Percentiles rank a stretch among this genome's conserved stretches.
These are phyloP conservation scores for Penicillium sp. DNA, from an alignment of 2,329 filamentous ascomycete genomes.

Conservation along the genomic window DNA sequence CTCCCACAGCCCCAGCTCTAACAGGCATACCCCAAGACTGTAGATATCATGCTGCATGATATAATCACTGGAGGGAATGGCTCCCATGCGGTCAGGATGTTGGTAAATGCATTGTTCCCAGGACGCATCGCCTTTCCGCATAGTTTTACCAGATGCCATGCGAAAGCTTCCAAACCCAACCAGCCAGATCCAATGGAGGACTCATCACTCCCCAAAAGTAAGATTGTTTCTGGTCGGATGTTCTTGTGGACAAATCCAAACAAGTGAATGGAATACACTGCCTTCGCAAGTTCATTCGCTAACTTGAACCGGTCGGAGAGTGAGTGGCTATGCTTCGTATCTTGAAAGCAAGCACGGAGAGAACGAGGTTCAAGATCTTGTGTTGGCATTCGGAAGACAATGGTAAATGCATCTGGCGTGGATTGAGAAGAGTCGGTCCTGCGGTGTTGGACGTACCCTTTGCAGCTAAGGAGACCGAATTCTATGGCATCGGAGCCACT, in stretches of 20 bases:
- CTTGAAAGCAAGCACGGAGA: not conserved
- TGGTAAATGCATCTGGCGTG: not conserved
- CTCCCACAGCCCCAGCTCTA: slow-evolving; percentile 43
- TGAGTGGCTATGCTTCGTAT: not conserved
- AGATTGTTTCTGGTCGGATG: slow-evolving; percentile 28
- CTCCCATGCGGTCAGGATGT: slow-evolving; percentile 43
- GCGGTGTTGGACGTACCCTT: not conserved
- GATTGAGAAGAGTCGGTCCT: not conserved
- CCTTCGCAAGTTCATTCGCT: not conserved
- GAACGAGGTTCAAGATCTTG: not conserved
- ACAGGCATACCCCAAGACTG: slow-evolving; percentile 44
- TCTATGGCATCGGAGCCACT: not conserved
- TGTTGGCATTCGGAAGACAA: not conserved
- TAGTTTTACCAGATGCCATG: slow-evolving; percentile 20
- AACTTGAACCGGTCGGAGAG: not conserved
- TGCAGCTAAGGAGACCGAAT: not conserved
- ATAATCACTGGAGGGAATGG: slow-evolving; percentile 30
- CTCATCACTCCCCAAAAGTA: slow-evolving; percentile 20
- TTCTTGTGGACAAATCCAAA: slow-evolving; percentile 30
- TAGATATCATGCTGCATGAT: slow-evolving; percentile 51
- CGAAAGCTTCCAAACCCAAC: slow-evolving; percentile 33
- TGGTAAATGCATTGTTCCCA: slow-evolving; percentile 42
- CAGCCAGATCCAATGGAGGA: slow-evolving; percentile 25
- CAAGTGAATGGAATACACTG: not conserved
- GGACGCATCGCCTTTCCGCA: slow-evolving; percentile 25